Evolutionary conservation across 2,329 filamentous ascomycete genomes (phyloP).

Genomic region (Cercospora zeina): DNA sequence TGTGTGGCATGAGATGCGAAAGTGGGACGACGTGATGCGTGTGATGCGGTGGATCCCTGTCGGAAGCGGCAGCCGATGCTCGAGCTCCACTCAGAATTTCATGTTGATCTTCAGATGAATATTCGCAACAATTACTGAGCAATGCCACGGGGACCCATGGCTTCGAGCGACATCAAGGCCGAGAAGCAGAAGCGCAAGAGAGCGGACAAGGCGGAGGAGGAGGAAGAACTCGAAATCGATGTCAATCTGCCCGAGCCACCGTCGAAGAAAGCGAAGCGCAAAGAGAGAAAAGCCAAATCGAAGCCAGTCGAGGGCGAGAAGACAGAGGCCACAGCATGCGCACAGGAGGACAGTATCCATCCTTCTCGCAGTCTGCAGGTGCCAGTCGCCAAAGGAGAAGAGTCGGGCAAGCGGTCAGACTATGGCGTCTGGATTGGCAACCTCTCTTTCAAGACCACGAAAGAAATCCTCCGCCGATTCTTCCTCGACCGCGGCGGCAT

Average conservation of each 20-base stretch:
- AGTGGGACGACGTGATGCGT: constrained; percentile 4
- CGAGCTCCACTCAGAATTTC: constrained; percentile 14
- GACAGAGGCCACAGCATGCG: constrained; percentile 10
- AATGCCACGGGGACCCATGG: constrained; percentile 19
- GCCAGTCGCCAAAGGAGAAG: constrained; percentile 21
- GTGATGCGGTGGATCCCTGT: constrained; percentile 10
- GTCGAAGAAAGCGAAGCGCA: constrained; percentile 88
- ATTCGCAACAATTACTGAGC: neutral
- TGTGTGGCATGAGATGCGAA: neutral
- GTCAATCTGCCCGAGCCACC: constrained; percentile 85
- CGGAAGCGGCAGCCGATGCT: constrained; percentile 3
- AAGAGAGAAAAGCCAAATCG: constrained; percentile 68
- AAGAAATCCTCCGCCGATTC: constrained; percentile 74
- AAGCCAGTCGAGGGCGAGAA: constrained; percentile 29
- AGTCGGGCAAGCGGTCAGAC: constrained; percentile 61
- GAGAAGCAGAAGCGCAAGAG: constrained; percentile 66
- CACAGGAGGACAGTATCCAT: constrained; percentile 20
- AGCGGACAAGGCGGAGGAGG: constrained; percentile 43
- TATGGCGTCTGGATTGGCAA: constrained; percentile 97
- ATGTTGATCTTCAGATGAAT: constrained; percentile 3
- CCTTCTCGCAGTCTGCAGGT: constrained; percentile 17
- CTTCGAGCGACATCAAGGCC: constrained; percentile 17
- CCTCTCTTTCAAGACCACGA: constrained; percentile 77
- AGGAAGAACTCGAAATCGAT: constrained; percentile 78
- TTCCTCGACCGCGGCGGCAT: constrained; percentile 66